phyloP scores from a whole-genome alignment of 805 yeast species.

The Saturnispora ahearnii region DNA sequence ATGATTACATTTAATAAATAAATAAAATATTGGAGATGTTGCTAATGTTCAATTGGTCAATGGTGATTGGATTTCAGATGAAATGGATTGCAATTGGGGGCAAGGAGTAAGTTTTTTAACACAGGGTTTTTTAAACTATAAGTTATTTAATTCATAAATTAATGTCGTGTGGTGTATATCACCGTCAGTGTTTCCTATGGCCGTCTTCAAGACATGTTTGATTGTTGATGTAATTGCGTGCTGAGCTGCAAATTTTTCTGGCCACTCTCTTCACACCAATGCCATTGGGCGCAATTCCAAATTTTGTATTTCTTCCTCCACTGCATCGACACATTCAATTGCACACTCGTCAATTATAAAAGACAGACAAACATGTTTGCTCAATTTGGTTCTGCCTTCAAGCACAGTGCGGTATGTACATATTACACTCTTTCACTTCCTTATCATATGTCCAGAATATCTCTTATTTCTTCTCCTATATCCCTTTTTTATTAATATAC shows the following conservation, averaged over 20 bases:
- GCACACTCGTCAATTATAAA: neutral
- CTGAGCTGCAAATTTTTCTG: neutral
- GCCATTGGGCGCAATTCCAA: neutral
- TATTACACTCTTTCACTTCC: no score
- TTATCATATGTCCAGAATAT: no score
- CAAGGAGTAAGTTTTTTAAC: no score
- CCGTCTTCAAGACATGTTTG: no score
- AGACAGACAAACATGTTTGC: constrained; percentile 24
- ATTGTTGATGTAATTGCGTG: neutral
- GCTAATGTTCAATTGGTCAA: neutral
- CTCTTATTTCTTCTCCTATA: no score
- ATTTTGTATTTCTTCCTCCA: neutral
- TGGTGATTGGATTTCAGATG: neutral
- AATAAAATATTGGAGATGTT: neutral
- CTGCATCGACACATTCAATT: neutral
- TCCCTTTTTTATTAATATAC: no score
- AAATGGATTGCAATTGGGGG: neutral
- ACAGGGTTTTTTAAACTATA: no score
- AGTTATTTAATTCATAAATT: no score
- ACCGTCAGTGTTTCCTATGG: no score
- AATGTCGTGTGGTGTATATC: no score
- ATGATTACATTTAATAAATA: no score
- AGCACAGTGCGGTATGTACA: constrained; percentile 30
- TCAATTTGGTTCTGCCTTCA: constrained; percentile 29
- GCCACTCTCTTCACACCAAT: neutral